A percentile compares a stretch with the other conserved stretches of the same genome.
Conservation (phyloP, 495 filamentous ascomycete genomes). For the Aspergillus ellipticus region DNA sequence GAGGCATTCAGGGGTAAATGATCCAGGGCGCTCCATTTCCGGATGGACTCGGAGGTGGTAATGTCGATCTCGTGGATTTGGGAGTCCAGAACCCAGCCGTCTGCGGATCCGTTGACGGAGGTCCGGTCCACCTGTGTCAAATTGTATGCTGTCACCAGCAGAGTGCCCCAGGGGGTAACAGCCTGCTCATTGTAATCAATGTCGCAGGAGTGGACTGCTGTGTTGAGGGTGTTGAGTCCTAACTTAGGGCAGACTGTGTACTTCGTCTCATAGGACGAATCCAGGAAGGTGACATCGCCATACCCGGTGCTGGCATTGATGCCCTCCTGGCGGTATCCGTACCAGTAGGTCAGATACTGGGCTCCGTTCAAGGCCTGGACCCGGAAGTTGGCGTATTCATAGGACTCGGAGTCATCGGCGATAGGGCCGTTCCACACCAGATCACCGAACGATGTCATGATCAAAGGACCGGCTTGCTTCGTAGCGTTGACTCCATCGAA, state of each 20-base stretch:
- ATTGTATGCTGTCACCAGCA: conserved; percentile 51
- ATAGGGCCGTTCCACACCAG: conserved; percentile 24
- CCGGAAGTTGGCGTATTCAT: conserved; percentile 3
- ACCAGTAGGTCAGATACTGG: conserved; percentile 26
- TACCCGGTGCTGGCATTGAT: conserved; percentile 19
- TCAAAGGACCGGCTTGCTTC: too few relatives aligned
- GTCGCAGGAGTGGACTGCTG: conserved; percentile 17
- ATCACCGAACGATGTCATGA: conserved; percentile 8
- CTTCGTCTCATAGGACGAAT: conserved; percentile 41
- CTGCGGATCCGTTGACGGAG: conserved; percentile 34
- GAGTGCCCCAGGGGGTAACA: conserved; percentile 42
- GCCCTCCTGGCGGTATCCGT: conserved; percentile 17
- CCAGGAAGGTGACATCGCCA: conserved; percentile 34
- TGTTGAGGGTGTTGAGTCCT: conserved; percentile 16
- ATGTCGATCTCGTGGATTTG: conserved; percentile 47
- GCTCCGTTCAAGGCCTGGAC: conserved; percentile 23
- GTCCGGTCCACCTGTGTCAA: conserved; percentile 42
- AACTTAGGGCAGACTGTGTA: conserved; percentile 23
- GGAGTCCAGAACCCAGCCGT: conserved; percentile 50
- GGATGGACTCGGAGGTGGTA: conserved; percentile 35
- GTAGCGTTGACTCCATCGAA: too few relatives aligned
- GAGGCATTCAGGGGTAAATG: conserved; percentile 11
- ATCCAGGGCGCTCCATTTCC: conserved; percentile 34
- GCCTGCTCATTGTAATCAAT: conserved; percentile 42
- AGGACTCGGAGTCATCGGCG: conserved; percentile 13